Conservation (phyloP, 805 yeast species). For the Ogataea parapolymorpha region DNA sequence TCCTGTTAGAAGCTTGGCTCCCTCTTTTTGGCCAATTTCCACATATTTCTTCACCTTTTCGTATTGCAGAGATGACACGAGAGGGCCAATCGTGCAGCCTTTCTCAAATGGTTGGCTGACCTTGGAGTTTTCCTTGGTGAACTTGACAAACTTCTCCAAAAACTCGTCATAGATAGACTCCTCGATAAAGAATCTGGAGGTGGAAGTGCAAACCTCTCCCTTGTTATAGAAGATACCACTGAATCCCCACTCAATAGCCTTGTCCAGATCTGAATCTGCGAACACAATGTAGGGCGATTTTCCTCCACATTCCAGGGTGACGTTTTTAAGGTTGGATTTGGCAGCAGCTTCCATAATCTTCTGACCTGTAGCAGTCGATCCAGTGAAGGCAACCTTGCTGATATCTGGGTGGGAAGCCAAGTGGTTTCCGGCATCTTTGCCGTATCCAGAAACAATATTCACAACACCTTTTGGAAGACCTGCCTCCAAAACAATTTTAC, state of each 20-base stretch:
- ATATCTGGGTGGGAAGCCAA: constrained; percentile 62
- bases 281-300: constrained; percentile 53
- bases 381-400: constrained; percentile 75
- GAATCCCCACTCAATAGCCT: constrained; percentile 50
- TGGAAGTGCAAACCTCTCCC: constrained; percentile 48
- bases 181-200: constrained; percentile 44
- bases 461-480: constrained; percentile 77
- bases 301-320: constrained; percentile 61
- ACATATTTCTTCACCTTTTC: constrained; percentile 66
- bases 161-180: constrained; percentile 42
- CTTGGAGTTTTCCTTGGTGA: constrained; percentile 42
- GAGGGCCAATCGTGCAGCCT: constrained; percentile 68
- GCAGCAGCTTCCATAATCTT: constrained; percentile 68
- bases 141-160: constrained; percentile 36
- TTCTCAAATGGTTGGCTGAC: constrained; percentile 70
- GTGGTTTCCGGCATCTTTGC: constrained; percentile 65
- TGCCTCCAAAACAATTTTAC: constrained; percentile 58
- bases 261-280: constrained; percentile 51
- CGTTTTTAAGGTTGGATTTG: constrained; percentile 49
- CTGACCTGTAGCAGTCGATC: constrained; percentile 74
- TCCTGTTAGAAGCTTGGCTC: constrained; percentile 72
- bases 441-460: constrained; percentile 70
- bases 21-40: constrained; percentile 63
- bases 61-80: constrained; percentile 63
- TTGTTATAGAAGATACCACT: constrained; percentile 44